Base-by-base conservation (phyloP, 148 eudicot genomes). In the Rhododendron ovatum region DNA sequence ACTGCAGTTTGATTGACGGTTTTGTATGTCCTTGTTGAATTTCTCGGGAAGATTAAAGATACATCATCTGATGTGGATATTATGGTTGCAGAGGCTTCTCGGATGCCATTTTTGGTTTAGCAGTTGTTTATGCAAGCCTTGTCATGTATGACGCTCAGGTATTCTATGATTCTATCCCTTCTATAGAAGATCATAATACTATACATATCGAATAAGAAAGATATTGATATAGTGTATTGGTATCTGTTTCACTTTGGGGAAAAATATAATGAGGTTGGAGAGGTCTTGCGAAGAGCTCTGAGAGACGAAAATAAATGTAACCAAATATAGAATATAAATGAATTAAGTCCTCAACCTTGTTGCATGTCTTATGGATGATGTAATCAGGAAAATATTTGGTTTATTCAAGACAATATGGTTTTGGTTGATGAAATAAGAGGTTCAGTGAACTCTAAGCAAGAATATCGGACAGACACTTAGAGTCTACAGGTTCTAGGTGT, bases 101-200 rank as follows among this genome's bases (percentile, higher is more conserved):
- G 14, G 99, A 96, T 93, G 86, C 95, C 67, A 85, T 96, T 79
- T 94, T 96, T 80, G 98, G 99, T 82, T 84, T 96, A 83, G 92
- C 98, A 82, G 92, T 90, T 75, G 96, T 96, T 88, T 96, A 95
- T 88, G 99, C 99, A 79, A 86, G 89, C 83, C 94, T 96, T 87
- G 74, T 92, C 79, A 94, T 95, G 99, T 96, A 95, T 87, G 99
- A 96, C 82, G 98, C 99, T 37, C 99, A 95, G 98, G 99, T 96
- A 90, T 75, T 84, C 78, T n/a, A 5, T 77, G 5, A 90, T 80
- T 84, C 78, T n/a, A 6, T 77, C 7, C 48, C 74, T 51, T 73
- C 67, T 17, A 37, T 51, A 50, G 69, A 47, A 67, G 12, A 75
- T 37, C 4, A 39, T 71, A 33, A 14, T 35, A 39, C 7, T 17